A percentile compares a stretch with the other conserved stretches of the same genome.
These are phyloP conservation scores for Eutypella sp. DNA, from an alignment of 2,329 filamentous ascomycete genomes.

Conservation along the genomic window DNA sequence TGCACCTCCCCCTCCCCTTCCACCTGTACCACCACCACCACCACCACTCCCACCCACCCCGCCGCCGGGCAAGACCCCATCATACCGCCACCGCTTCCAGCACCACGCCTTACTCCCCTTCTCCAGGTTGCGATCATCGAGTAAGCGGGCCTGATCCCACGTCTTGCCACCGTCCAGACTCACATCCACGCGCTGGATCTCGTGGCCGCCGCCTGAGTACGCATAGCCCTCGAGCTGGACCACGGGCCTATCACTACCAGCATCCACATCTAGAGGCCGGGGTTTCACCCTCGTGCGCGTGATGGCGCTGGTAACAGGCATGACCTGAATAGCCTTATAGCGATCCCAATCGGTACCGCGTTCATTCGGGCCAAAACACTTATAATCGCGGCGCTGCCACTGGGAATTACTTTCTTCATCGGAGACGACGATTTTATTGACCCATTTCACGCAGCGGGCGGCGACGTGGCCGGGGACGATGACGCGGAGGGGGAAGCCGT, in stretches of 20 bases:
- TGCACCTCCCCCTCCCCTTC: neutral
- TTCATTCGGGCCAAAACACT: conserved; percentile 62
- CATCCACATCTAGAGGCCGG: conserved; percentile 8
- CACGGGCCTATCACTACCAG: neutral
- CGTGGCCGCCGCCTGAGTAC: conserved; percentile 61
- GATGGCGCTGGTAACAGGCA: conserved; percentile 64
- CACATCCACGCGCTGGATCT: conserved; percentile 63
- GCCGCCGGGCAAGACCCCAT: conserved; percentile 40
- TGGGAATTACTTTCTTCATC: conserved; percentile 62
- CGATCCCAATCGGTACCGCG: conserved; percentile 56
- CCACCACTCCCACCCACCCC: neutral
- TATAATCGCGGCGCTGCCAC: conserved; percentile 65
- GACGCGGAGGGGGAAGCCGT: conserved; percentile 59
- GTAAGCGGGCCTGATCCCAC: conserved; percentile 59
- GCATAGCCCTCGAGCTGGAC: conserved; percentile 55
- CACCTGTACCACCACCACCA: neutral
- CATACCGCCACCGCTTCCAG: conserved; percentile 60
- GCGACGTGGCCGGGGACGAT: conserved; percentile 63
- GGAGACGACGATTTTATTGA: conserved; percentile 57
- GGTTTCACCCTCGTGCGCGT: conserved; percentile 33
- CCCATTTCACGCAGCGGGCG: conserved; percentile 65
- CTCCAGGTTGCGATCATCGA: conserved; percentile 39
- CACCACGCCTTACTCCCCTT: conserved; percentile 50
- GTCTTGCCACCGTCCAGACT: conserved; percentile 57
- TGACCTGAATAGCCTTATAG: conserved; percentile 61